Evolutionary conservation across 2,329 filamentous ascomycete genomes (phyloP).

Genomic region (Madurella fahalii): DNA sequence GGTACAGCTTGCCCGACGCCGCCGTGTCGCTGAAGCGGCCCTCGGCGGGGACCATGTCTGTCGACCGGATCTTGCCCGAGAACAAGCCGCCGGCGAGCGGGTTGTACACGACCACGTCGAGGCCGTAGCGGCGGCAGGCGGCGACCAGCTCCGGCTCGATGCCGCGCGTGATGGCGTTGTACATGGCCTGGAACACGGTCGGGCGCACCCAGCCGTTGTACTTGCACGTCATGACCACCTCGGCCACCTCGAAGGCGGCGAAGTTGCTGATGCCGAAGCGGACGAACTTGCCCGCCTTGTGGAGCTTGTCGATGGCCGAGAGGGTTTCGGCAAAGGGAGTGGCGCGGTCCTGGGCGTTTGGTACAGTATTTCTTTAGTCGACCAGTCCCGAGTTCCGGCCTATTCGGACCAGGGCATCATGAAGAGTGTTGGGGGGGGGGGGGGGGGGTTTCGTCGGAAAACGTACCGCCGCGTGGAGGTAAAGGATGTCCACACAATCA

Average conservation of each 20-base stretch:
- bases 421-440: too few species aligned
- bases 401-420: too few species aligned
- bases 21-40: constrained; percentile 29
- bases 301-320: constrained; percentile 62
- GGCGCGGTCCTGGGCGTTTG: constrained; percentile 40
- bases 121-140: constrained; percentile 61
- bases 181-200: constrained; percentile 73
- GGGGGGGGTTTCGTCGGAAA: too few species aligned
- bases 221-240: constrained; percentile 65
- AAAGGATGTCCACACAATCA: constrained; percentile 67
- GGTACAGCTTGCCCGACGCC: constrained; percentile 46
- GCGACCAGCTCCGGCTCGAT: constrained; percentile 64
- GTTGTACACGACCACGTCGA: constrained; percentile 69
- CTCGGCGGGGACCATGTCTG: constrained; percentile 28
- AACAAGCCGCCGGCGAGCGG: constrained; percentile 69
- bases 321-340: constrained; percentile 67
- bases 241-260: constrained; percentile 71
- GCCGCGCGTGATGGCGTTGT: constrained; percentile 48
- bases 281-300: constrained; percentile 68
- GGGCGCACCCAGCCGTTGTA: constrained; percentile 65
- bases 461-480: constrained; percentile 62
- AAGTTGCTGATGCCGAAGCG: constrained; percentile 68
- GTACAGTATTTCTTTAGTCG: neutral
- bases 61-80: constrained; percentile 50
- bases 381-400: too few species aligned